Evolutionary conservation across 306 rosid genomes (phyloP), one percentile per base, ranked within the genome.

Genomic region (Nissolia schottii): DNA sequence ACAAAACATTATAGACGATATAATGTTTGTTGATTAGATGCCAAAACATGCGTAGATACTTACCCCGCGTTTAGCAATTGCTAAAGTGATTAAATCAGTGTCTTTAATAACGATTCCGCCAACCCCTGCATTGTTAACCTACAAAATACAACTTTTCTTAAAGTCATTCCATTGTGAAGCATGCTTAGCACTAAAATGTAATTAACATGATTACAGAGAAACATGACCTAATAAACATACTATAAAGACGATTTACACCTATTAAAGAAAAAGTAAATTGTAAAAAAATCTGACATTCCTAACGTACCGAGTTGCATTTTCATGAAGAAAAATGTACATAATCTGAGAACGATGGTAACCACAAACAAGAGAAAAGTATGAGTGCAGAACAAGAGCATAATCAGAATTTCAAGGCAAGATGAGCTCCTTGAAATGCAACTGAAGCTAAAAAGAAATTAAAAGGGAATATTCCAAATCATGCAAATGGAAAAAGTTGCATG

Each of bases 71-170:
- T 43, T 54, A 13, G 3, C 0, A 13, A 70, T 12, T 12, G 28
- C 7, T 45, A 1, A 4, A 45, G 29, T 0, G 15, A 8, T 0
- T 27, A 78, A 34, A 56, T 68, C 59, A 19, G 1, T n/a, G 41
- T 70, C 83, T 1, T 60, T 23, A 10, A 72, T 1, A 15, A 64
- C 66, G 4, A 0, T 1, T 70, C 89, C 92, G n/a, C 3, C 0
- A 15, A 82, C 23, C 20, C 92, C 87, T 45, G 92, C 89, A 77
- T 85, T 85, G 80, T 87, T 80, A 41, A 85, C 81, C 88, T 83
- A 64, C 40, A 40, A 14, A 25, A 1, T 20, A 43, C 40, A 31
- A 40, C 18, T 7, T 24, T 45, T 58, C 37, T 13, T 20, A 15
- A 70, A 29, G 18, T 27, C 11, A 40, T 15, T 58, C 45, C 40